Evolutionary conservation across 2,329 filamentous ascomycete genomes (phyloP).

Genomic region (Endoconidiophora polonica): DNA sequence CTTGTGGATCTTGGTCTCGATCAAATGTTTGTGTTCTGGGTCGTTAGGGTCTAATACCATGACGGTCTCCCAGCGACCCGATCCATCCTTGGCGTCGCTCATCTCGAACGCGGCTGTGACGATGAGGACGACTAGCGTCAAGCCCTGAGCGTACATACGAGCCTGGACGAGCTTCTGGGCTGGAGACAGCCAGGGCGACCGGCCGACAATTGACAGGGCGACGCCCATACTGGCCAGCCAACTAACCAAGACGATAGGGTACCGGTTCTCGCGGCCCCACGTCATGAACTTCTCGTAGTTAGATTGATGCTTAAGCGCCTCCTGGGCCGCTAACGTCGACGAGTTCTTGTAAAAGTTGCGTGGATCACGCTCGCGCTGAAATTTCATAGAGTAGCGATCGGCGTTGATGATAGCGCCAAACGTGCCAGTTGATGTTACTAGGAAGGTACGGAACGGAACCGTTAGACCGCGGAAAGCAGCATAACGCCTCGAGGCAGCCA

Average conservation of each 20-base stretch:
- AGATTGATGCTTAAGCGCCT: slow-evolving; percentile 39
- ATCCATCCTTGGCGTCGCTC: slow-evolving; percentile 57
- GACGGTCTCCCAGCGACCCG: slow-evolving; percentile 70
- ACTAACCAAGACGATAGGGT: slow-evolving; percentile 65
- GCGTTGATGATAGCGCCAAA: slow-evolving; percentile 80
- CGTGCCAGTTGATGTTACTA: slow-evolving; percentile 65
- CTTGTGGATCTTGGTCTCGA: slow-evolving; percentile 77
- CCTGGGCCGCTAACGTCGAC: slow-evolving; percentile 36
- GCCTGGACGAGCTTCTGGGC: slow-evolving; percentile 87
- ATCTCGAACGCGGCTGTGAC: slow-evolving; percentile 70
- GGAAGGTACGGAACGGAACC: slow-evolving; percentile 77
- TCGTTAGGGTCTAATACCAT: slow-evolving; percentile 67
- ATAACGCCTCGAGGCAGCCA: slow-evolving; percentile 54
- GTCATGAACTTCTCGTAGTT: slow-evolving; percentile 44
- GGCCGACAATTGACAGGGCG: slow-evolving; percentile 58
- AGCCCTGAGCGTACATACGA: slow-evolving; percentile 80
- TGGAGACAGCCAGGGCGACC: slow-evolving; percentile 57
- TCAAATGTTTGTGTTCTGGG: slow-evolving; percentile 63
- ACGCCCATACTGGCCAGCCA: slow-evolving; percentile 71
- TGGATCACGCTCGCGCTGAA: slow-evolving; percentile 54
- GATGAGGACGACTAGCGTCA: slow-evolving; percentile 72
- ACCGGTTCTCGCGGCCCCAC: slow-evolving; percentile 68
- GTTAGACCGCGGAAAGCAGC: slow-evolving; percentile 66
- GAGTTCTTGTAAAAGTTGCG: slow-evolving; percentile 49
- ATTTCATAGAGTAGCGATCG: slow-evolving; percentile 50